Percentiles rank a stretch among this genome's conserved stretches.
Evolutionary conservation across 2,329 filamentous ascomycete genomes (phyloP).

Genomic region (Aspergillus japonicus): DNA sequence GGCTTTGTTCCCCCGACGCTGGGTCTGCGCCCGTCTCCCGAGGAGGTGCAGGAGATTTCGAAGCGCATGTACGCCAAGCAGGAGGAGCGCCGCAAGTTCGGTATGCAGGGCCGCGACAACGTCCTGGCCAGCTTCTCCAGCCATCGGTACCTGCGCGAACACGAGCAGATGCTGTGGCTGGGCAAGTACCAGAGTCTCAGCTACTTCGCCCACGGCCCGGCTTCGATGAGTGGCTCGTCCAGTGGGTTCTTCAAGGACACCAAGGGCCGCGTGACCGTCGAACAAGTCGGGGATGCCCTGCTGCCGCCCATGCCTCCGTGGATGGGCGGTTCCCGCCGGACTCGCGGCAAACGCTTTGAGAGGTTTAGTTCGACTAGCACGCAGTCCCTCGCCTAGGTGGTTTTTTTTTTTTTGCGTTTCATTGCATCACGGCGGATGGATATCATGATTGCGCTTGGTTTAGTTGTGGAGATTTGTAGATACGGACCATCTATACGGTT

Average conservation of each 20-base stretch:
- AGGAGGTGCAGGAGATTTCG: slow-evolving; percentile 54
- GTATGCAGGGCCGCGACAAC: slow-evolving; percentile 57
- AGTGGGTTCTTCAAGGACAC: slow-evolving; percentile 7
- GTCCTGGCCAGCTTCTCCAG: slow-evolving; percentile 59
- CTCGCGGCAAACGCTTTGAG: neutral
- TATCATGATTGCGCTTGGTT: neutral
- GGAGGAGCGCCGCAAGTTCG: slow-evolving; percentile 55
- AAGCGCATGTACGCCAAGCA: slow-evolving; percentile 60
- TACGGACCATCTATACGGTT: neutral
- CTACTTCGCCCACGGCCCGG: slow-evolving; percentile 13
- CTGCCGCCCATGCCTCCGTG: slow-evolving; percentile 1
- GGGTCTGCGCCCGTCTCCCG: slow-evolving; percentile 48
- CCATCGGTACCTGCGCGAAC: slow-evolving; percentile 59
- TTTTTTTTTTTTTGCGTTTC: neutral
- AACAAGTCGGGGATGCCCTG: neutral
- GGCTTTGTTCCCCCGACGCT: slow-evolving; percentile 37
- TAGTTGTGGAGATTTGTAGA: neutral
- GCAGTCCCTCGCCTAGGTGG: neutral
- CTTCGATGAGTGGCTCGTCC: slow-evolving; percentile 1
- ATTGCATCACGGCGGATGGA: too few species aligned
- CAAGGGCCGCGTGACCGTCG: slow-evolving; percentile 1
- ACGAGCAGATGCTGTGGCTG: slow-evolving; percentile 60
- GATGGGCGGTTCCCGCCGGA: neutral
- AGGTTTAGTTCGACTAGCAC: slow-evolving; percentile 4
- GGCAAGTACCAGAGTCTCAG: slow-evolving; percentile 30